phyloP scores from a whole-genome alignment of 2,329 filamentous ascomycete species.

The Massarina eburnea region DNA sequence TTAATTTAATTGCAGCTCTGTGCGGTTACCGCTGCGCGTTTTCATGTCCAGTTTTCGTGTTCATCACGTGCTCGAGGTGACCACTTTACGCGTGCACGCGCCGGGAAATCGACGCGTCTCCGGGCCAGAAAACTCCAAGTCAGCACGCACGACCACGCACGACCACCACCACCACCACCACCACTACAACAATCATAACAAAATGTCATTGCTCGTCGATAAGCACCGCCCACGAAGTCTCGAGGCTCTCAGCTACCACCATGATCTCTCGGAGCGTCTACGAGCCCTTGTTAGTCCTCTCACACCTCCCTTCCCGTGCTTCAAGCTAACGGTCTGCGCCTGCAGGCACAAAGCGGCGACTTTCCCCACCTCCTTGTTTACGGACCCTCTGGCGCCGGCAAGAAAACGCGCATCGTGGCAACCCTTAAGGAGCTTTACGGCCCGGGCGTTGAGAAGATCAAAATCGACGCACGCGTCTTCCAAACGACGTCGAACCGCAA shows the following conservation, averaged over 20 bases:
- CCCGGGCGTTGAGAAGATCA: slow-evolving; percentile 98
- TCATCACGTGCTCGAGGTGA: too few species aligned
- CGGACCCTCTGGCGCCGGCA: slow-evolving; percentile 92
- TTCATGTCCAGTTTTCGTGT: too few species aligned
- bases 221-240: slow-evolving; percentile 71
- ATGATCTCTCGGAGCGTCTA: slow-evolving; percentile 83
- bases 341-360: slow-evolving; percentile 91
- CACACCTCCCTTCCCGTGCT: slow-evolving; percentile 3
- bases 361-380: slow-evolving; percentile 98
- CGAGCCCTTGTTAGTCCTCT: slow-evolving; percentile 75
- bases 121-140: too few species aligned
- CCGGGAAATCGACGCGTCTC: too few species aligned
- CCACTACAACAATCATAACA: too few species aligned
- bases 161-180: neutral
- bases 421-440: slow-evolving; percentile 95
- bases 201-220: slow-evolving; percentile 68
- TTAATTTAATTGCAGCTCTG: too few species aligned
- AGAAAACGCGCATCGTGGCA: slow-evolving; percentile 95
- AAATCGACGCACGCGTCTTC: slow-evolving; percentile 96
- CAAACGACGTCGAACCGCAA: slow-evolving; percentile 95
- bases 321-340: slow-evolving; percentile 9
- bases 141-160: too few species aligned
- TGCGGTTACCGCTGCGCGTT: too few species aligned
- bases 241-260: slow-evolving; percentile 80
- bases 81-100: too few species aligned